phyloP scores from a whole-genome alignment of 129 eudicot genomes.

The Apium graveolens region DNA sequence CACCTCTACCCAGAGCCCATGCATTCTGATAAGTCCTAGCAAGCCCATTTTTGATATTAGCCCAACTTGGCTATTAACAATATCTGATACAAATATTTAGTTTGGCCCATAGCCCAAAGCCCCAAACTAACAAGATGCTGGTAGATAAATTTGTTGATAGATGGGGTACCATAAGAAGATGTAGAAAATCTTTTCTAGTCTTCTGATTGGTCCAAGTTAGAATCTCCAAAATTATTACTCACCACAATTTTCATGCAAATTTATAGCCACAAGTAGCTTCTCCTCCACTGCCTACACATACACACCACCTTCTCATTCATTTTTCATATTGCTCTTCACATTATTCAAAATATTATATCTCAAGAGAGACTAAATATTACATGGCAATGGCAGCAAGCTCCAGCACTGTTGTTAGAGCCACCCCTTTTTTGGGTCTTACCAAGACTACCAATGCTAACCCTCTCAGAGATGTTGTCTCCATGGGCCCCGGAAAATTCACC shows the following conservation, averaged over 20 bases:
- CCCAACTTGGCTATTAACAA: not conserved
- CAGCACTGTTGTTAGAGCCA: slow-evolving; percentile 20
- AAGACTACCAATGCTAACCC: slow-evolving; percentile 18
- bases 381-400: slow-evolving; percentile 19
- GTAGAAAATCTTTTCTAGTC: slow-evolving; percentile 6
- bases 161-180: slow-evolving; percentile 5
- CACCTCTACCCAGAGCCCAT: too few relatives aligned
- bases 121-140: not conserved
- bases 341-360: not conserved
- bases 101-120: not conserved
- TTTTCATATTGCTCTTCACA: not conserved
- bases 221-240: not conserved
- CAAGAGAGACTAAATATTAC: not conserved
- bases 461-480: slow-evolving; percentile 24
- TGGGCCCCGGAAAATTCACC: slow-evolving; percentile 18
- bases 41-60: not conserved
- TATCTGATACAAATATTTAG: not conserved
- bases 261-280: slow-evolving; percentile 8
- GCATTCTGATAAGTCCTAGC: not conserved
- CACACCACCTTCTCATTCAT: not conserved
- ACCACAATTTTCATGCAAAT: slow-evolving; percentile 14
- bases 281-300: slow-evolving; percentile 4
- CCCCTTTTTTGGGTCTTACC: slow-evolving; percentile 21
- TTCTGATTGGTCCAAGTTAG: slow-evolving; percentile 11
- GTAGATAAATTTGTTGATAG: slow-evolving; percentile 15